Percentiles rank a stretch among this genome's conserved stretches.
Evolutionary conservation across 768 basidiomycete genomes (phyloP).

Genomic region (Auricularia sp.): DNA sequence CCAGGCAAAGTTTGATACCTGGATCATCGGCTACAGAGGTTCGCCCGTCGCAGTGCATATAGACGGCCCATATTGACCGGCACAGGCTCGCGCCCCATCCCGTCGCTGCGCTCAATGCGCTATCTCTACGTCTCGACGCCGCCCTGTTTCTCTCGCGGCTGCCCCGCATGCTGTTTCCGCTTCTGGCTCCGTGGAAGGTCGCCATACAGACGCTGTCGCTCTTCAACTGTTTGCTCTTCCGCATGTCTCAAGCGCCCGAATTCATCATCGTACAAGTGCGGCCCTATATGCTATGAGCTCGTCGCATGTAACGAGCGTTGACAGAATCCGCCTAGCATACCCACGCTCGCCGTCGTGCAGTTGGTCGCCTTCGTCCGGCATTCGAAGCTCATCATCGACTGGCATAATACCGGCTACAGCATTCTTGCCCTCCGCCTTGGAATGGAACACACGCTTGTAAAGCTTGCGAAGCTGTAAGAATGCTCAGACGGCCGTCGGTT

Average conservation of each 20-base stretch:
- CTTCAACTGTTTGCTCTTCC: slow-evolving; percentile 49
- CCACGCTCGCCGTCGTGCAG: slow-evolving; percentile 81
- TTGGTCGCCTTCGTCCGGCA: slow-evolving; percentile 56
- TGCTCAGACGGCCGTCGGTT: slow-evolving; percentile 4
- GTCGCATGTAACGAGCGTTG: slow-evolving; percentile 2
- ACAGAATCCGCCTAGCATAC: slow-evolving; percentile 95
- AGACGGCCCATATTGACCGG: neutral
- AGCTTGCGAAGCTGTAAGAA: slow-evolving; percentile 60
- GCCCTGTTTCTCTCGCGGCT: slow-evolving; percentile 42
- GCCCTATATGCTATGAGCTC: neutral
- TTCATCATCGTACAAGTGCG: slow-evolving; percentile 82
- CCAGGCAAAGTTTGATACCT: slow-evolving; percentile 63
- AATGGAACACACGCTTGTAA: slow-evolving; percentile 54
- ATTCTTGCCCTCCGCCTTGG: slow-evolving; percentile 84
- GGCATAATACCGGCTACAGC: slow-evolving; percentile 96
- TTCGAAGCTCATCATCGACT: slow-evolving; percentile 90
- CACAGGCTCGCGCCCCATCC: slow-evolving; percentile 67
- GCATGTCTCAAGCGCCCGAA: slow-evolving; percentile 59
- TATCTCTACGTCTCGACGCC: slow-evolving; percentile 61
- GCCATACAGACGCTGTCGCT: slow-evolving; percentile 56
- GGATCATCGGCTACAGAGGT: slow-evolving; percentile 84
- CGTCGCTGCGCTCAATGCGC: slow-evolving; percentile 55
- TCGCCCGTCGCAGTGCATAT: slow-evolving; percentile 12
- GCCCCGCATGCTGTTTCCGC: slow-evolving; percentile 52
- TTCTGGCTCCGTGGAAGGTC: slow-evolving; percentile 69